Evolutionary conservation across 2,329 filamentous ascomycete species (phyloP).

Genomic region (Colletotrichum echinochloae): DNA sequence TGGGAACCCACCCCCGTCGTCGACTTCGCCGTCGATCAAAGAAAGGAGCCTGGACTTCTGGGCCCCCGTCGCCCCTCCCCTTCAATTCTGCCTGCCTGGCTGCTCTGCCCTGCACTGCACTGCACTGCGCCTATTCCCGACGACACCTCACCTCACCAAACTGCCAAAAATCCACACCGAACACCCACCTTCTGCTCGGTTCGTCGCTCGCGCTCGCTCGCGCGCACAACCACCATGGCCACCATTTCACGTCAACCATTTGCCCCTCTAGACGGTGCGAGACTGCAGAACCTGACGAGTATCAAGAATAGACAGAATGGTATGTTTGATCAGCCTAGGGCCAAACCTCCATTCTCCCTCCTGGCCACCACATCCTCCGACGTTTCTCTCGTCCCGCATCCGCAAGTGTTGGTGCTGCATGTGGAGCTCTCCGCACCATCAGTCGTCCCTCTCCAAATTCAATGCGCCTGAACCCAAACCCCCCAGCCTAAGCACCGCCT

Average conservation of each 20-base stretch:
- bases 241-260: slow-evolving; percentile 77
- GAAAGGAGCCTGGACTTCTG: slow-evolving; percentile 14
- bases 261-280: slow-evolving; percentile 75
- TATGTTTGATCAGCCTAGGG: slow-evolving; percentile 54
- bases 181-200: slow-evolving; percentile 18
- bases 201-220: slow-evolving; percentile 15
- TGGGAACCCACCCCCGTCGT: background rate
- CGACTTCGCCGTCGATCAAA: slow-evolving; percentile 25
- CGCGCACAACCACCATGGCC: slow-evolving; percentile 58
- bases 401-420: slow-evolving; percentile 3
- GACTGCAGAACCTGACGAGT: slow-evolving; percentile 78
- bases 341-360: slow-evolving; percentile 11
- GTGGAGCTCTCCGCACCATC: background rate
- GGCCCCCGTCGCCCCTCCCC: background rate
- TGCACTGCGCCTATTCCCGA: background rate
- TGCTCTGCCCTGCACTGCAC: slow-evolving; percentile 4
- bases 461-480: slow-evolving; percentile 29
- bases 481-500: slow-evolving; percentile 5
- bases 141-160: too few relatives aligned
- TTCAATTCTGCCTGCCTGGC: slow-evolving; percentile 8
- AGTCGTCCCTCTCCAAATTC: background rate
- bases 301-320: slow-evolving; percentile 83
- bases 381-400: background rate
- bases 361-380: background rate
- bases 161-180: background rate